A percentile compares a stretch with the other conserved stretches of the same genome.
Conservation (phyloP, 441 rosid genomes). For the Syzygium malaccense region DNA sequence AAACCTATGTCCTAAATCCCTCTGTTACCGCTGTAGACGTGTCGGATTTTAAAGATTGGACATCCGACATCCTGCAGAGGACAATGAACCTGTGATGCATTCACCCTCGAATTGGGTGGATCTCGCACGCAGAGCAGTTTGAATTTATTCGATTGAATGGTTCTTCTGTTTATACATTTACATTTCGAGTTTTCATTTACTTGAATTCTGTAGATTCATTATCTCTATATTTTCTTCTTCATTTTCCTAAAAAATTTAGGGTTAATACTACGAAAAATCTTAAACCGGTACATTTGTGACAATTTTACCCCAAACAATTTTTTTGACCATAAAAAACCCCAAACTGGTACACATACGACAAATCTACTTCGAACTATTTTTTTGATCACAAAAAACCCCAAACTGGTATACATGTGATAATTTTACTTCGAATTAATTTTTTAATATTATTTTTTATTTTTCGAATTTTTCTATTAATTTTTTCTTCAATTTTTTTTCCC, state of each 20-base stretch:
- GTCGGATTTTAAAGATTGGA: not conserved
- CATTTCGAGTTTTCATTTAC: not conserved
- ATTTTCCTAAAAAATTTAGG: not conserved
- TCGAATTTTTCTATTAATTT: no score
- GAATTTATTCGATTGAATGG: not conserved
- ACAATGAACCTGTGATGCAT: not conserved
- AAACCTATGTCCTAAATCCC: not conserved
- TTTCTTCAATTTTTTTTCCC: no score
- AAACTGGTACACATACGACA: no score
- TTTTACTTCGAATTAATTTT: no score
- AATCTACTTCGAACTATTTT: no score
- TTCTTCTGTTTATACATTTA: not conserved
- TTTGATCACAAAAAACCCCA: no score
- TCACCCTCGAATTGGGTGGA: not conserved
- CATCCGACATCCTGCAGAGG: not conserved
- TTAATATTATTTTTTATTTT: no score
- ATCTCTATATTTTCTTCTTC: not conserved
- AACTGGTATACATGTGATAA: no score
- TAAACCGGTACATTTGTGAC: no score
- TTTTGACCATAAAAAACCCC: no score
- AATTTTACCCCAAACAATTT: no score
- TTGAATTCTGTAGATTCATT: not conserved
- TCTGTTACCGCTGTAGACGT: not conserved
- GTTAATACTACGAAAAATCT: no score
- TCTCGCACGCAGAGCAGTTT: not conserved